Percentiles rank a stretch among this genome's conserved stretches.
These are phyloP conservation scores for Schwanniomyces yamadae DNA, from an alignment of 805 yeast genomes.

Conservation along the genomic window DNA sequence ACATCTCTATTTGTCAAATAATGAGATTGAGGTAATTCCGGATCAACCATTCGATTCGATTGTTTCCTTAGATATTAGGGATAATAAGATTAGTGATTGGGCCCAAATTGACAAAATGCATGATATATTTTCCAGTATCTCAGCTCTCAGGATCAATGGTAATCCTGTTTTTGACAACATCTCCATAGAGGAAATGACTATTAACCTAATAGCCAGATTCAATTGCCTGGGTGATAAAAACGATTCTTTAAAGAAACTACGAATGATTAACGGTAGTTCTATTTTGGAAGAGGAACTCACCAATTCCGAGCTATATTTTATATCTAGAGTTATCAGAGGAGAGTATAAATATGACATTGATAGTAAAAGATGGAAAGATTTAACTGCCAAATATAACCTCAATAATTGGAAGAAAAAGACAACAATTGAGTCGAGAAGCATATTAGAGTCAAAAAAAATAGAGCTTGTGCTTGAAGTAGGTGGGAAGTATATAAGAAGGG, in stretches of 20 bases:
- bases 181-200: conserved; percentile 30
- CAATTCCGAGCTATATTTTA: conserved; percentile 69
- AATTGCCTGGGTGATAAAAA: conserved; percentile 13
- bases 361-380: conserved; percentile 41
- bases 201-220: conserved; percentile 47
- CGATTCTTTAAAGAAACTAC: conserved; percentile 24
- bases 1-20: conserved; percentile 35
- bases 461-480: conserved; percentile 8
- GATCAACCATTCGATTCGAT: background rate
- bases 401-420: too few species aligned
- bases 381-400: conserved; percentile 37
- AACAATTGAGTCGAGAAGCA: conserved; percentile 2
- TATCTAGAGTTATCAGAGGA: conserved; percentile 46
- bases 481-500: conserved; percentile 10
- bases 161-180: conserved; percentile 49
- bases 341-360: conserved; percentile 17
- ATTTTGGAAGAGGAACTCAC: conserved; percentile 47
- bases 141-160: conserved; percentile 46
- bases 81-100: conserved; percentile 51
- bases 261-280: conserved; percentile 56
- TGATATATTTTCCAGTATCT: conserved; percentile 39
- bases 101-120: conserved; percentile 38
- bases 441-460: conserved; percentile 10
- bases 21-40: conserved; percentile 22
- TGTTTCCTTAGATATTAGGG: conserved; percentile 46